Conservation (phyloP, 176 grass and related monocot species). For the Alopecurus myosuroides region DNA sequence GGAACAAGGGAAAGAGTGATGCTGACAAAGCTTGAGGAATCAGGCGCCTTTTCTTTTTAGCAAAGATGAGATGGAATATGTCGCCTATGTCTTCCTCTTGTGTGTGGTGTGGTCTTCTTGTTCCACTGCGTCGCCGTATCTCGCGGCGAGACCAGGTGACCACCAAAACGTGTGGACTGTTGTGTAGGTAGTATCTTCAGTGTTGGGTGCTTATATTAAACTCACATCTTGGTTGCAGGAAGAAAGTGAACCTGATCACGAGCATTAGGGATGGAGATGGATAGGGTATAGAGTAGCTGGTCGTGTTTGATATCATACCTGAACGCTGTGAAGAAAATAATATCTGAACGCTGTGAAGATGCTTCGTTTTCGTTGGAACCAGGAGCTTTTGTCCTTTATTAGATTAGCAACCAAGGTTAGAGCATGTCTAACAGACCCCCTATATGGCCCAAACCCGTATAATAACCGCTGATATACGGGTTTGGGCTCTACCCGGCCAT, state of each 20-base stretch:
- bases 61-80: conserved; percentile 54
- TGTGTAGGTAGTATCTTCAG: neutral
- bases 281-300: neutral
- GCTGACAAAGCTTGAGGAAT: conserved; percentile 49
- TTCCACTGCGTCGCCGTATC: conserved; percentile 6
- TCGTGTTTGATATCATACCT: neutral
- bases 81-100: conserved; percentile 22
- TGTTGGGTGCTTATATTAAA: neutral
- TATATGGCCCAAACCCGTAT: no score
- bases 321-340: neutral
- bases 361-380: neutral
- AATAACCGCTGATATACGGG: no score
- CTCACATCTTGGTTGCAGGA: neutral
- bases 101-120: conserved; percentile 20
- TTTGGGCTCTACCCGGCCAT: no score
- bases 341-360: neutral
- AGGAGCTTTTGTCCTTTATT: neutral
- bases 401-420: neutral
- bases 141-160: neutral
- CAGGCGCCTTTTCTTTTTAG: neutral
- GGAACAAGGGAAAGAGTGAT: conserved; percentile 49
- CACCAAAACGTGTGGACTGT: conserved; percentile 14
- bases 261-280: neutral
- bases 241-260: conserved; percentile 5
- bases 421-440: no score